Conservation (phyloP, 305 asterid genomes). For the Fraxinus baroniana region DNA sequence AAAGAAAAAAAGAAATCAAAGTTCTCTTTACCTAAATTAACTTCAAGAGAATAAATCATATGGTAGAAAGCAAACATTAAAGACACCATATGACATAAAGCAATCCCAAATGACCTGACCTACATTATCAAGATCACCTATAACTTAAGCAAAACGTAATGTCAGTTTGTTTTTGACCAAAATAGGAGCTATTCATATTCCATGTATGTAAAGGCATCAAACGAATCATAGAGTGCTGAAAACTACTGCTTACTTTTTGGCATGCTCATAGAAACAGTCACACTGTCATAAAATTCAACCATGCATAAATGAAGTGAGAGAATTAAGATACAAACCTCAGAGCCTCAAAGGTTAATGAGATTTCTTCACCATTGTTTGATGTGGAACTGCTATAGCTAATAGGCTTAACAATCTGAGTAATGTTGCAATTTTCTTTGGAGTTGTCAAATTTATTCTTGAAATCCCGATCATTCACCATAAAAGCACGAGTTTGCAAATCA, state of each 20-base stretch:
- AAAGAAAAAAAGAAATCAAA: not conserved
- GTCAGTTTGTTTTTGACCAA: not conserved
- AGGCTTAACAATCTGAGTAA: constrained; percentile 70
- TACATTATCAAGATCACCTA: not conserved
- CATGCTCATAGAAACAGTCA: not conserved
- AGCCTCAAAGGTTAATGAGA: constrained; percentile 71
- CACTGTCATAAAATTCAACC: not conserved
- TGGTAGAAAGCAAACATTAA: not conserved
- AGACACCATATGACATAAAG: not conserved
- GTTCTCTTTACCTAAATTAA: not conserved
- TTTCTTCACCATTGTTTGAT: constrained; percentile 56
- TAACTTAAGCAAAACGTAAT: not conserved
- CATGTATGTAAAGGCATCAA: not conserved
- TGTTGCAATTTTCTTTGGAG: constrained; percentile 46
- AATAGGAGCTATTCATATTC: not conserved
- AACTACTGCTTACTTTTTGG: constrained; percentile 10
- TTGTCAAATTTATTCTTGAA: constrained; percentile 43
- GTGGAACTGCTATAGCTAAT: constrained; percentile 54
- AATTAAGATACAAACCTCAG: constrained; percentile 56
- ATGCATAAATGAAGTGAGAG: constrained; percentile 16
- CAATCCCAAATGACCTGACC: not conserved
- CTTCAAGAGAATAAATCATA: not conserved
- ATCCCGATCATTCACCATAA: constrained; percentile 29
- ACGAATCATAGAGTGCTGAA: not conserved
- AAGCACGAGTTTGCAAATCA: constrained; percentile 37